A percentile compares a stretch with the other conserved stretches of the same genome.
Conservation (phyloP, 345 rosid species). For the Brassica nigra region DNA sequence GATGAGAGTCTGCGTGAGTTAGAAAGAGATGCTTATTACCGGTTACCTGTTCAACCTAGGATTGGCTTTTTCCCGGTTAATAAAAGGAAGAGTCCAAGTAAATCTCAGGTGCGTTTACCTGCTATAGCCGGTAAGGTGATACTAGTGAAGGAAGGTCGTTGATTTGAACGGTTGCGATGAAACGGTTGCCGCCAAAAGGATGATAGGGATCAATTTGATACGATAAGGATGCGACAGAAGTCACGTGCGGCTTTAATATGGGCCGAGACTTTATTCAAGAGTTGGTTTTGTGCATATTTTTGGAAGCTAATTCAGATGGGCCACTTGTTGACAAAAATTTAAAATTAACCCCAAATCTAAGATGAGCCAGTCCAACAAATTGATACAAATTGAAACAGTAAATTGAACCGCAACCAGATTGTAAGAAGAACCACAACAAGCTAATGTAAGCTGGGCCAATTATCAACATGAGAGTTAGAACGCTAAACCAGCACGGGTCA, state of each 20-base stretch:
- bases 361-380: too few species aligned
- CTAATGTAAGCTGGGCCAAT: too few species aligned
- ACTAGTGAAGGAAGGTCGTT: constrained; percentile 28
- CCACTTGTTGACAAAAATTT: not conserved
- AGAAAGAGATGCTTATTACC: constrained; percentile 33
- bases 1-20: not conserved
- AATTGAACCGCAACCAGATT: too few species aligned
- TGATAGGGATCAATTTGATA: not conserved
- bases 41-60: constrained; percentile 48
- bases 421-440: too few species aligned
- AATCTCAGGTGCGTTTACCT: constrained; percentile 45
- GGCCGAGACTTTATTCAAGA: not conserved
- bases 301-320: not conserved
- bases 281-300: not conserved
- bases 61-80: not conserved
- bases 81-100: not conserved
- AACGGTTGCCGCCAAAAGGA: constrained; percentile 49
- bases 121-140: constrained; percentile 46
- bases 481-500: too few species aligned
- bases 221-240: constrained; percentile 29
- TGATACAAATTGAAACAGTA: too few species aligned
- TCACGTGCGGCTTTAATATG: constrained; percentile 27
- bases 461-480: too few species aligned
- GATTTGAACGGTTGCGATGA: constrained; percentile 48
- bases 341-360: too few species aligned